These are phyloP conservation scores for Amylocarpus encephaloides DNA, from an alignment of 2,329 filamentous ascomycete genomes.

Conservation along the genomic window DNA sequence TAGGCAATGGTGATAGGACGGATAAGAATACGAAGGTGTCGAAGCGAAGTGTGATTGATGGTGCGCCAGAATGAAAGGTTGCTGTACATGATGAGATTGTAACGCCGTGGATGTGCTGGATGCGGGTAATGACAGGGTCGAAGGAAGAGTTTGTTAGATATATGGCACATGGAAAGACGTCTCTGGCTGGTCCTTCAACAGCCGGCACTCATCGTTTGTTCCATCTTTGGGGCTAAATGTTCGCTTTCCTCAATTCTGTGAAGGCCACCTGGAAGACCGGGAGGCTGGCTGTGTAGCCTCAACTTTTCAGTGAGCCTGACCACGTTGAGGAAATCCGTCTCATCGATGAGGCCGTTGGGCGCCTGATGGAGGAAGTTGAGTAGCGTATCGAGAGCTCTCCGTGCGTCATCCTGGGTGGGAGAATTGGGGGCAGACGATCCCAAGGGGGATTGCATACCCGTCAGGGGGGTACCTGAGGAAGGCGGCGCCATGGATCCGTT, in stretches of 20 bases:
- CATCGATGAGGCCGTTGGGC: conserved; percentile 60
- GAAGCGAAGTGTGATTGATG: conserved; percentile 11
- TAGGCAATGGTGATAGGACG: conserved; percentile 7
- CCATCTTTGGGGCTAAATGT: conserved; percentile 26
- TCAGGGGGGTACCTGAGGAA: conserved; percentile 33
- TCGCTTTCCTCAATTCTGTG: conserved; percentile 32
- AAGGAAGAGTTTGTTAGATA: conserved; percentile 12
- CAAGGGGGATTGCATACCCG: conserved; percentile 37
- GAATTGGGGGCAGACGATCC: conserved; percentile 53
- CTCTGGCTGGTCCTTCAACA: conserved; percentile 13
- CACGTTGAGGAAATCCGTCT: conserved; percentile 70
- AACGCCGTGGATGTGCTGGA: conserved; percentile 15
- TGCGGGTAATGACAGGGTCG: conserved; percentile 16
- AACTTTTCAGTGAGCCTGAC: conserved; percentile 82
- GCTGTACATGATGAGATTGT: conserved; percentile 13
- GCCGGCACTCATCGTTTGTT: conserved; percentile 28
- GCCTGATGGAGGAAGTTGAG: conserved; percentile 73
- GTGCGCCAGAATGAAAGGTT: conserved; percentile 8
- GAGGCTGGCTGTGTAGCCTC: conserved; percentile 44
- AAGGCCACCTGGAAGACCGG: conserved; percentile 35
- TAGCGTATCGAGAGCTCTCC: conserved; percentile 73
- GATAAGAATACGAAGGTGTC: conserved; percentile 8
- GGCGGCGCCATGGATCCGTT: conserved; percentile 41
- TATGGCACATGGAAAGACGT: conserved; percentile 10
- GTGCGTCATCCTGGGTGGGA: conserved; percentile 79